Evolutionary conservation across 2,329 filamentous ascomycete species (phyloP).

Genomic region (Chaetomium sp.): DNA sequence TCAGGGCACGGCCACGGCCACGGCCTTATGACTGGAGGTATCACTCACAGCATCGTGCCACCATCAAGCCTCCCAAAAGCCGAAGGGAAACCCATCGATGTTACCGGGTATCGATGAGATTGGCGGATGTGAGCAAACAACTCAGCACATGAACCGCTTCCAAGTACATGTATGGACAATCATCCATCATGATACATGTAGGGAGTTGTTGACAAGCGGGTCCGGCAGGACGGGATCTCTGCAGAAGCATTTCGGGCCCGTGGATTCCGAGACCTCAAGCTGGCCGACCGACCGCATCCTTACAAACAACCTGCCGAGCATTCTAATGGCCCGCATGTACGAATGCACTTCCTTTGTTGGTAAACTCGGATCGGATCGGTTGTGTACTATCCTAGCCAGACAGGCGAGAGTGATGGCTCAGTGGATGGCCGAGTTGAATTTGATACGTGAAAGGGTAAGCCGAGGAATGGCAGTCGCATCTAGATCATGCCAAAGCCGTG

Average conservation of each 20-base stretch:
- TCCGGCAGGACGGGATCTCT: conserved; percentile 18
- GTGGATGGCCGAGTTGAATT: neutral
- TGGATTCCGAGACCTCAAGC: conserved; percentile 19
- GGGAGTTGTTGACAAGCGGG: conserved; percentile 13
- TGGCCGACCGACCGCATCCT: conserved; percentile 7
- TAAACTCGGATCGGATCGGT: neutral
- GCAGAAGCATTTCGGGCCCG: conserved; percentile 15
- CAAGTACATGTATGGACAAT: conserved; percentile 12
- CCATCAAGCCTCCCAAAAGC: neutral
- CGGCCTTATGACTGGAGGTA: neutral
- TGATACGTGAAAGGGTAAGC: neutral
- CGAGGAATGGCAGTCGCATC: neutral
- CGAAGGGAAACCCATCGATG: neutral
- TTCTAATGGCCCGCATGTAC: neutral
- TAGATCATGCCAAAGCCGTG: conserved; percentile 12
- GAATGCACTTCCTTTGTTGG: neutral
- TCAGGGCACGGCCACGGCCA: conserved; percentile 15
- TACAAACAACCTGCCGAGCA: neutral
- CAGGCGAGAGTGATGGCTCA: too few species aligned
- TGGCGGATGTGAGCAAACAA: conserved; percentile 6
- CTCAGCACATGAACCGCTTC: neutral
- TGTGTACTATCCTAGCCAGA: neutral
- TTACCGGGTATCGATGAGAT: neutral
- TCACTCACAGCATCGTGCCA: conserved; percentile 6
- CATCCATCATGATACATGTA: neutral